Percentiles rank a stretch among this genome's conserved stretches.
Evolutionary conservation across 2,329 filamentous ascomycete species (phyloP).

Genomic region (Colletotrichum magnum): DNA sequence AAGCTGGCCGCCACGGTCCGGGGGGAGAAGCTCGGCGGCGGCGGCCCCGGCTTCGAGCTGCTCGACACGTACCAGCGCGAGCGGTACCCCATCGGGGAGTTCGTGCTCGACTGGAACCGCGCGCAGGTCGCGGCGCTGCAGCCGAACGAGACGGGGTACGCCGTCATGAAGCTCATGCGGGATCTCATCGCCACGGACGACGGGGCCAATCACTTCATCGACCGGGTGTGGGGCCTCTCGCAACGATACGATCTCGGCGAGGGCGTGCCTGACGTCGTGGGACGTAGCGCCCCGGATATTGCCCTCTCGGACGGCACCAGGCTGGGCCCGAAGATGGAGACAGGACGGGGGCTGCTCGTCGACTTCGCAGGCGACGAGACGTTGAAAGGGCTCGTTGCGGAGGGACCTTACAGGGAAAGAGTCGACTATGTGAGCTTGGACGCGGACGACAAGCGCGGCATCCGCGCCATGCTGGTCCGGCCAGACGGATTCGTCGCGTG

Average conservation of each 20-base stretch:
- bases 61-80: conserved; percentile 62
- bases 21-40: conserved; percentile 49
- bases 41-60: conserved; percentile 45
- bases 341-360: conserved; percentile 47
- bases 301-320: conserved; percentile 46
- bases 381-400: conserved; percentile 36
- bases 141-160: conserved; percentile 28
- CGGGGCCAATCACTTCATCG: conserved; percentile 48
- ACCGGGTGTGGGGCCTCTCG: conserved; percentile 52
- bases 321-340: conserved; percentile 48
- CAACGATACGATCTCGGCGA: conserved; percentile 49
- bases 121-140: conserved; percentile 51
- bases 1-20: conserved; percentile 54
- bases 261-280: conserved; percentile 48
- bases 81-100: conserved; percentile 58
- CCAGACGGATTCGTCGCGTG: conserved; percentile 52
- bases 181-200: conserved; percentile 48
- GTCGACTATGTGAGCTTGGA: conserved; percentile 43
- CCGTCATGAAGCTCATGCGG: conserved; percentile 45
- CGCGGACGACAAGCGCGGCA: conserved; percentile 44
- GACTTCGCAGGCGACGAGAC: conserved; percentile 43
- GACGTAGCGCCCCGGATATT: conserved; percentile 54
- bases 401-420: conserved; percentile 24
- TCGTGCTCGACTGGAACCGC: conserved; percentile 54
- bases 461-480: conserved; percentile 48